Conservation (phyloP, 768 basidiomycete species). For the Dictyophora rubrovolvata region DNA sequence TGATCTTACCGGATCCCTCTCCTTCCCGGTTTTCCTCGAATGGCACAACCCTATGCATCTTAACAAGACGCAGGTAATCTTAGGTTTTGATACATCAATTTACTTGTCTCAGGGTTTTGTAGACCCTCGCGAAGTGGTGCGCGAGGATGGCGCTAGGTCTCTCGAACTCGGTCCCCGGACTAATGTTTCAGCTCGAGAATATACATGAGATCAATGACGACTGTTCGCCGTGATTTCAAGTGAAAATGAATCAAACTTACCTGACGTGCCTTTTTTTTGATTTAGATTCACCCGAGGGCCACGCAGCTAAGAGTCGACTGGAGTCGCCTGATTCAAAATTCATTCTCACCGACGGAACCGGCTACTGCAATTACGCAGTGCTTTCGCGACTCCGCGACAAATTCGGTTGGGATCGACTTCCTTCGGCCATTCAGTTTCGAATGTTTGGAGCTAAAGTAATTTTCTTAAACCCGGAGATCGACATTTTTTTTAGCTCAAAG, state of each 20-base stretch:
- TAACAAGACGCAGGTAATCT: slow-evolving; percentile 42
- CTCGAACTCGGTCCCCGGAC: slow-evolving; percentile 54
- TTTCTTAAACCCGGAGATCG: neutral
- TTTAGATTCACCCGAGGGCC: slow-evolving; percentile 18
- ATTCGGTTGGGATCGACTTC: slow-evolving; percentile 28
- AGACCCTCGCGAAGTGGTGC: slow-evolving; percentile 58
- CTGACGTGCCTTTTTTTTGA: neutral
- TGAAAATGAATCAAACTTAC: neutral
- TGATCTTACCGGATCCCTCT: slow-evolving; percentile 13
- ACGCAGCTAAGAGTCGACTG: slow-evolving; percentile 2
- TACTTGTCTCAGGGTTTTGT: neutral
- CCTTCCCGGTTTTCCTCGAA: slow-evolving; percentile 38
- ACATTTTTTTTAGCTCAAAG: neutral
- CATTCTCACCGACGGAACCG: slow-evolving; percentile 48
- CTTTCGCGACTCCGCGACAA: slow-evolving; percentile 24
- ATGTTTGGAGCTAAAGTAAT: slow-evolving; percentile 36
- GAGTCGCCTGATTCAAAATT: neutral
- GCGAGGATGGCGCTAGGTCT: slow-evolving; percentile 52
- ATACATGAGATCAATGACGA: slow-evolving; percentile 37
- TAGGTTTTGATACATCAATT: neutral
- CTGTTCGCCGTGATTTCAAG: slow-evolving; percentile 24
- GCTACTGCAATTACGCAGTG: slow-evolving; percentile 32
- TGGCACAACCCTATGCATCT: slow-evolving; percentile 42
- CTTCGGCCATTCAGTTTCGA: slow-evolving; percentile 43
- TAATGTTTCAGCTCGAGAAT: slow-evolving; percentile 27